Conservation (phyloP, 768 basidiomycete species). For the Mycena belliarum region DNA sequence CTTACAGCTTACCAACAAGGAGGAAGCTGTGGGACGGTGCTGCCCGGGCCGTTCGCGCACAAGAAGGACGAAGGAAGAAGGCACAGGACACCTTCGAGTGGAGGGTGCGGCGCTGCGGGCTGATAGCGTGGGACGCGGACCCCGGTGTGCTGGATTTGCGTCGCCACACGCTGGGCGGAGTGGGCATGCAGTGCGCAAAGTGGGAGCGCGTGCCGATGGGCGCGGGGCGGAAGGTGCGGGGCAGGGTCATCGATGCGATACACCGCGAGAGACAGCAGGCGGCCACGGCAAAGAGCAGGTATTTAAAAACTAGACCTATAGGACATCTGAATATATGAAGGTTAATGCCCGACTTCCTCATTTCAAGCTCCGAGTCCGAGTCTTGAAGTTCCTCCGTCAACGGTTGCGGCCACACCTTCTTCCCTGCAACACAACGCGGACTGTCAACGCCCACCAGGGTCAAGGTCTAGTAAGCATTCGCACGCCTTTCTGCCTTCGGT, state of each 20-base stretch:
- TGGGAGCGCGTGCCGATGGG: constrained; percentile 70
- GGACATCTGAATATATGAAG: too few relatives aligned
- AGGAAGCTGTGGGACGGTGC: constrained; percentile 86
- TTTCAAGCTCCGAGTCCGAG: too few relatives aligned
- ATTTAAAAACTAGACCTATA: too few relatives aligned
- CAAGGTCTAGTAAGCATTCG: constrained; percentile 16
- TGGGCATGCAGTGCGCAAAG: constrained; percentile 80
- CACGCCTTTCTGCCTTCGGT: constrained; percentile 2
- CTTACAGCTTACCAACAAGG: constrained; percentile 68
- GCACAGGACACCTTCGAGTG: constrained; percentile 94
- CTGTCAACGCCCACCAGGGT: too few relatives aligned
- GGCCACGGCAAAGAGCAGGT: constrained; percentile 35
- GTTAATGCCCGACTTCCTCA: too few relatives aligned
- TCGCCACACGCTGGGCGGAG: constrained; percentile 76
- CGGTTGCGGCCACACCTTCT: too few relatives aligned
- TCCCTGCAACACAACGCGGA: too few relatives aligned
- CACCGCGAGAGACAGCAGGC: constrained; percentile 27
- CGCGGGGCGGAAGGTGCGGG: constrained; percentile 36
- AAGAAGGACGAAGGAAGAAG: too few relatives aligned
- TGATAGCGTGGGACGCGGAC: constrained; percentile 92
- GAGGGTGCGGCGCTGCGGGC: constrained; percentile 75
- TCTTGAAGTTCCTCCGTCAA: too few relatives aligned
- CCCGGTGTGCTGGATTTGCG: constrained; percentile 73
- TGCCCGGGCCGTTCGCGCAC: constrained; percentile 82
- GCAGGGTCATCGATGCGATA: constrained; percentile 27